Evolutionary conservation across 2,329 filamentous ascomycete genomes (phyloP), one percentile per base, ranked within the genome.

Genomic region (Annulohypoxylon truncatum): DNA sequence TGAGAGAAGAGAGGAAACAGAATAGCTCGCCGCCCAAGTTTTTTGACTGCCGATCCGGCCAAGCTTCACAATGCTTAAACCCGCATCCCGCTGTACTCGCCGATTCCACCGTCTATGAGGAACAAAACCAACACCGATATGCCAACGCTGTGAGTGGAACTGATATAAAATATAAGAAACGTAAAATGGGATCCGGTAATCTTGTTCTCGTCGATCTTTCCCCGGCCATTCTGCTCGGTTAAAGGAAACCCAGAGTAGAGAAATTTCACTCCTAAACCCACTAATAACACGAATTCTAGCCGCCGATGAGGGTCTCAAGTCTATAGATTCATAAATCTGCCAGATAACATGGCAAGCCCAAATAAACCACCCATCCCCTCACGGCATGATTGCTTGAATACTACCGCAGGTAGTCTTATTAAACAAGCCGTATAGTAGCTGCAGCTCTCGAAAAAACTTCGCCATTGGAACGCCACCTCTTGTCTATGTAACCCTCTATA

Each of bases 401-500:
- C 65, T 64, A 64, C 64, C 68, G 35, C 50, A 56, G 61, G 69
- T 63, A 69, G 68, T 64, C 60, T 52, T 57, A 74, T 73, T 76
- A 73, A 64, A 70, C 66, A 69, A 62, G 56, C 60, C 51, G 47
- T 53, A 60, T 59, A 63, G 64, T 47, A 51, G 47, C 53, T 54
- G 50, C 54, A 57, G 54, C 53, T 54, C 57, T 48, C 52, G 44
- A 65, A 68, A 68, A 68, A 67, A 63, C 18, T 56, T 61, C 66
- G 64, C 70, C 56, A 52, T 61, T 60, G 55, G 67, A 74, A 76
- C 67, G 71, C 71, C 71, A 47, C 61, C 69, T 73, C 71, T 73
- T 71, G 50, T 76, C 73, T 77, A 75, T 75, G 61, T 71, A 69
- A 58, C 64, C 68, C 67, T 76, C 73, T 76, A 75, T 75, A 70